Percentiles rank a stretch among this genome's conserved stretches.
Evolutionary conservation across 73 alveolate genomes (phyloP).

Genomic region (Paramecium biaurelia): DNA sequence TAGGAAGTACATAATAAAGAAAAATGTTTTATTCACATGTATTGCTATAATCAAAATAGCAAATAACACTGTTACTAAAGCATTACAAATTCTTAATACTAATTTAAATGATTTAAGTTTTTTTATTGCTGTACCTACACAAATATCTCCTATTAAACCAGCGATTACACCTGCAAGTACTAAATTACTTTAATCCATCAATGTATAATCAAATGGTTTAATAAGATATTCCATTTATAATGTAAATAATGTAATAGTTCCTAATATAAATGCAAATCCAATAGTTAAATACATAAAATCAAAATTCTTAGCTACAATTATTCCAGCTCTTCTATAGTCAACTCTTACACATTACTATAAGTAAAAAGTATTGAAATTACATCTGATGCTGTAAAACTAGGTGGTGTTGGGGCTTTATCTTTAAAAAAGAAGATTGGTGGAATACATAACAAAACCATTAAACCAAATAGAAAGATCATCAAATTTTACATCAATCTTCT

Average conservation of each 20-base stretch:
- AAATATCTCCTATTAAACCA: conserved; percentile 37
- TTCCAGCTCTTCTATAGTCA: conserved; percentile 16
- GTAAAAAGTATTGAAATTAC: neutral
- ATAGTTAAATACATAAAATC: conserved; percentile 23
- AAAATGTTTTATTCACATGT: conserved; percentile 11
- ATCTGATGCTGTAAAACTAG: conserved; percentile 48
- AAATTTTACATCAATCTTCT: neutral
- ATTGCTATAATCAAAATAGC: neutral
- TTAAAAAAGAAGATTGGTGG: conserved; percentile 29
- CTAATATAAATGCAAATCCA: conserved; percentile 29
- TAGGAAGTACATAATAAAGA: neutral
- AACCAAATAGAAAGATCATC: conserved; percentile 3
- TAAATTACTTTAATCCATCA: conserved; percentile 16
- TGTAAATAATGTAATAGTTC: conserved; percentile 50
- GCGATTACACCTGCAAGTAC: conserved; percentile 13
- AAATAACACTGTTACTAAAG: neutral
- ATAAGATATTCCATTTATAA: conserved; percentile 15
- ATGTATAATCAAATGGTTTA: neutral
- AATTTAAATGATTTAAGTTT: neutral
- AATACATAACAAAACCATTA: neutral
- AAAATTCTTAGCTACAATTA: neutral
- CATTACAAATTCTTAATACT: conserved; percentile 33
- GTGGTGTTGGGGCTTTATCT: neutral
- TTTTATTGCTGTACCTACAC: conserved; percentile 53
- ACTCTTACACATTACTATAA: neutral